Base-by-base conservation (phyloP, 2,329 filamentous ascomycete species). In the Hypomyces rosellus region DNA sequence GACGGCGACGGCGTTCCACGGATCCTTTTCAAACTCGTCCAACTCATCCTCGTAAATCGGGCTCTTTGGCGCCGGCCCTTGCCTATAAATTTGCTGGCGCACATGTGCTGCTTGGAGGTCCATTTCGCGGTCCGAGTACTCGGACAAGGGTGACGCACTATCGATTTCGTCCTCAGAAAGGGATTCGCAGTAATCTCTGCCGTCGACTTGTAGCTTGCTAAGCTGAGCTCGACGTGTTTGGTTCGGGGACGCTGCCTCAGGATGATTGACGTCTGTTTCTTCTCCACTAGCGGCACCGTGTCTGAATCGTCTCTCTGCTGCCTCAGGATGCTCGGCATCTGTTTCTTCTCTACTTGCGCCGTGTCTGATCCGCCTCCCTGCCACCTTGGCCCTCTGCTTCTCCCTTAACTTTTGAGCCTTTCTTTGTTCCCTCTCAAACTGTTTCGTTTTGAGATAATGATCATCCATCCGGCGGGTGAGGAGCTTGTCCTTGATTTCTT, bases 341-440 rank as follows among this genome's bases (percentile, higher is more conserved):
- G 44, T 5, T 20, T 20, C 20, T 20, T 20, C 20, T 20, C 20
- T 5, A 20, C 20, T 20, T 3, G 20, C 20, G 46, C 33, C 45
- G 48, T 52, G 48, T 30, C 45, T 56, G 2, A 52, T 55, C 52
- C 62, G 65, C 44, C 69, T 66, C 53, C 71, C 58, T 5, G 84
- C 80, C 71, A 88, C 88, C 67, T 84, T 87, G 30, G 79, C 78
- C 76, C 88, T 90, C 74, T 86, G 88, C 70, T 86, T 89, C 67
- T 89, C 92, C 70, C 88, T 90, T 65, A 88, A 89, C 61, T 82
- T 85, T 59, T 55, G 45, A 4, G 50, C 48, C 20, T 45, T 57
- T 14, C 56, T 60, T 34, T 62, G 53, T 1, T 55, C 53, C 48
- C 67, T 71, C 39, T 67, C 64, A 40, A 66, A 66, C 30, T 69